Evolutionary conservation across 2,329 filamentous ascomycete species (phyloP).

Genomic region (Phaeoacremonium minimum): DNA sequence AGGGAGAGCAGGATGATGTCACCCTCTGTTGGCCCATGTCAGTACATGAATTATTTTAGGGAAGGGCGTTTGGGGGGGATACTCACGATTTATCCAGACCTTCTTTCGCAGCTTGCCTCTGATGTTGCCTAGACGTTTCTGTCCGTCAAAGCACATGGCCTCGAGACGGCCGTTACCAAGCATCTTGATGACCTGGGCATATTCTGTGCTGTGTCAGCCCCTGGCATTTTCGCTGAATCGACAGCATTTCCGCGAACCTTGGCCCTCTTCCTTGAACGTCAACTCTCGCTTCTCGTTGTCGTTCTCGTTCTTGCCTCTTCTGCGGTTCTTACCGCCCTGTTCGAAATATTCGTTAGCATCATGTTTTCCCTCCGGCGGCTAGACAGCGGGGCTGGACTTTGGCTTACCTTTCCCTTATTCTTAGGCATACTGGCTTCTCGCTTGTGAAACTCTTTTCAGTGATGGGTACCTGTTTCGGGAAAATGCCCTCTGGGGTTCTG

Average conservation of each 20-base stretch:
- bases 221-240: too few relatives aligned
- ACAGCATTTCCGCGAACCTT: too few relatives aligned
- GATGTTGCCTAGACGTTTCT: slow-evolving; percentile 64
- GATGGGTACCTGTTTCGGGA: too few relatives aligned
- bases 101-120: slow-evolving; percentile 99
- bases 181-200: slow-evolving; percentile 84
- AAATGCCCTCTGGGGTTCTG: too few relatives aligned
- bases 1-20: slow-evolving; percentile 85
- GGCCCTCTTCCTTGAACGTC: slow-evolving; percentile 77
- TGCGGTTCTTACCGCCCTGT: slow-evolving; percentile 13
- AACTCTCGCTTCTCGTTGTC: slow-evolving; percentile 81
- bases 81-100: slow-evolving; percentile 99
- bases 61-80: slow-evolving; percentile 80
- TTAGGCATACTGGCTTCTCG: slow-evolving; percentile 7
- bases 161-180: slow-evolving; percentile 91
- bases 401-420: slow-evolving; percentile 15
- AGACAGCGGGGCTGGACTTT: too few relatives aligned
- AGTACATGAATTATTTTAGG: slow-evolving; percentile 91
- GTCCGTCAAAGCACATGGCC: slow-evolving; percentile 91
- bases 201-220: too few relatives aligned
- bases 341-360: too few relatives aligned
- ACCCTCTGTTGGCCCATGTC: too few relatives aligned
- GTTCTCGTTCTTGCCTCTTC: slow-evolving; percentile 66
- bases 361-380: too few relatives aligned
- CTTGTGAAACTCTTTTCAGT: neutral